Conservation (phyloP, 345 rosid species). For the Gynandropsis gynandra region DNA sequence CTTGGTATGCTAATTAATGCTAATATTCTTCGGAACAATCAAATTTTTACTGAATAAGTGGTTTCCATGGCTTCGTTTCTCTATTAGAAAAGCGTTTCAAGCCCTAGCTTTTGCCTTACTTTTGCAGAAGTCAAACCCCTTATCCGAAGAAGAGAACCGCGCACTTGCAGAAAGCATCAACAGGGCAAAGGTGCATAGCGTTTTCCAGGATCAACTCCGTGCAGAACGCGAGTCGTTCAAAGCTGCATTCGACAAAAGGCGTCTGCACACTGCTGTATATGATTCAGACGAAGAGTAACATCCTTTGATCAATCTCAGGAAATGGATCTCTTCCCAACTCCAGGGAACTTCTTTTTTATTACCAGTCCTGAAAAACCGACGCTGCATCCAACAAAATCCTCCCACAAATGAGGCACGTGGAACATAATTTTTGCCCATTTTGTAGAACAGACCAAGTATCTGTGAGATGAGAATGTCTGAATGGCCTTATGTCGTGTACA, state of each 20-base stretch:
- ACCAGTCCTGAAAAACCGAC: too few relatives aligned
- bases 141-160: conserved; percentile 36
- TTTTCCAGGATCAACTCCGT: conserved; percentile 65
- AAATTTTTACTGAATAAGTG: too few relatives aligned
- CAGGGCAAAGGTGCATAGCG: conserved; percentile 43
- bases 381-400: too few relatives aligned
- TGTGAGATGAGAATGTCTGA: too few relatives aligned
- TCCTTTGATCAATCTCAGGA: neutral
- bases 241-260: conserved; percentile 73
- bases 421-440: too few relatives aligned
- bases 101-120: neutral
- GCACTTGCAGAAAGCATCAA: conserved; percentile 27
- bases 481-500: too few relatives aligned
- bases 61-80: neutral
- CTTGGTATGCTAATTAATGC: conserved; percentile 41
- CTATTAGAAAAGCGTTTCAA: neutral
- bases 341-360: too few relatives aligned
- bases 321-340: neutral
- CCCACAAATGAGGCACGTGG: too few relatives aligned
- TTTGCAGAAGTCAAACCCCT: conserved; percentile 70
- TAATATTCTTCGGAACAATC: neutral
- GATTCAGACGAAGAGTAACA: conserved; percentile 40
- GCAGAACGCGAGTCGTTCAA: conserved; percentile 83
- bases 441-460: too few relatives aligned
- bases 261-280: conserved; percentile 44